A percentile compares a stretch with the other conserved stretches of the same genome.
Conservation (phyloP, 306 rosid genomes). For the Heteromeles arbutifolia region DNA sequence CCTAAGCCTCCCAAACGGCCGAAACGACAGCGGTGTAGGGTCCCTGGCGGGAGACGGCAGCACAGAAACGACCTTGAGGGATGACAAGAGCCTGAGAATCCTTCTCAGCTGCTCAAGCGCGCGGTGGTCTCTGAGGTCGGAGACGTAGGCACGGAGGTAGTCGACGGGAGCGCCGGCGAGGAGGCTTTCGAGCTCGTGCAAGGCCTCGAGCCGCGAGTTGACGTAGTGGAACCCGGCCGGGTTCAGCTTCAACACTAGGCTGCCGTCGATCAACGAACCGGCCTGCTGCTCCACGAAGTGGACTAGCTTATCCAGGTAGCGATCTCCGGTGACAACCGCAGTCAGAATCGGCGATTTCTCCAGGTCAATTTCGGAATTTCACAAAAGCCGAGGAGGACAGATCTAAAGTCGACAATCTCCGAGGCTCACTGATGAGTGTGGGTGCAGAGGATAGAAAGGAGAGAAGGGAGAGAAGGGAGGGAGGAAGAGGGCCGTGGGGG, state of each 20-base stretch:
- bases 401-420: no score
- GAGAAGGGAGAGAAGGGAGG: no score
- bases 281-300: slow-evolving; percentile 69
- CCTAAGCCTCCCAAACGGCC: slow-evolving; percentile 69
- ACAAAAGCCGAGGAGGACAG: no score
- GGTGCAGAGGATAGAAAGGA: no score
- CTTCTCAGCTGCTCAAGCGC: slow-evolving; percentile 92
- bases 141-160: slow-evolving; percentile 82
- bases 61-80: slow-evolving; percentile 81
- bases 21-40: slow-evolving; percentile 82
- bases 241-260: slow-evolving; percentile 71
- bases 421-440: no score
- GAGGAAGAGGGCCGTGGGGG: no score
- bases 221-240: slow-evolving; percentile 92
- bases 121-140: slow-evolving; percentile 98
- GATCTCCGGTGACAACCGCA: slow-evolving; percentile 96
- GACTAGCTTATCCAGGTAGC: slow-evolving; percentile 81
- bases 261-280: slow-evolving; percentile 72
- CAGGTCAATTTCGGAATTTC: slow-evolving; percentile 27
- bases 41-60: slow-evolving; percentile 58
- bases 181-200: slow-evolving; percentile 75
- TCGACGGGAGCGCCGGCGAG: slow-evolving; percentile 87
- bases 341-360: slow-evolving; percentile 14
- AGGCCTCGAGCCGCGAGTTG: slow-evolving; percentile 80
- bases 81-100: slow-evolving; percentile 75